Base-by-base conservation (phyloP, 23 red algal genomes). In the Gracilaria gracilis region DNA sequence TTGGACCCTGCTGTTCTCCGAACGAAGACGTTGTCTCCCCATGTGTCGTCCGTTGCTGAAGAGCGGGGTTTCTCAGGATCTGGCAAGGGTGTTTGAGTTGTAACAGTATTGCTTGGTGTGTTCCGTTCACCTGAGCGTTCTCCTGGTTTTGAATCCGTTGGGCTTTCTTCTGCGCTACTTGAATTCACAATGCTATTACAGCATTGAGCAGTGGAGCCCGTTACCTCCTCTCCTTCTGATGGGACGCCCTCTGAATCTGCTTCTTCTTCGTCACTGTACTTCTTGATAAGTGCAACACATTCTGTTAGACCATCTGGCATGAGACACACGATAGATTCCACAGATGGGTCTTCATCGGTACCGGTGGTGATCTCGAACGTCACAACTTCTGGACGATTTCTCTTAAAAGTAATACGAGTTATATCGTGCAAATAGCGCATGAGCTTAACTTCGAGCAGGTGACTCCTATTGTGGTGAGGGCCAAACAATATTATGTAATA, bases 221-320 rank as follows among this genome's bases (percentile, higher is more conserved):
- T 31, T 31, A 20, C 20, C 1, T 77, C 72, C 39, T 77, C 72
- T 31, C 46, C 28, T 0, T 77, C 40, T 0, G 72, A 77, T 27
- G 46, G 8, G 27, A 49, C 39, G 27, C 42, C 72, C 9, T 77
- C 72, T 29, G 72, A 77, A 49, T 50, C 42, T 15, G 72, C 72
- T 25, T 77, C 79, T 17, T 81, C 83, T 25, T 92, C 90, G 23
- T 80, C 92, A 32, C 79, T 81, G n/a, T 87, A 81, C 59, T 88
- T 83, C 65, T 88, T 87, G 48, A 94, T 88, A 1, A 94, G 77
- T 17, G 72, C 92, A 40, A 94, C 92, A 42, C 92, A 94, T 69
- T 94, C 82, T 32, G 37, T 86, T n/a, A 94, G 36, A 58, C 92
- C 92, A 82, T 94, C 92, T 46, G 92, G 92, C 92, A 94, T 94